phyloP scores from a whole-genome alignment of 768 basidiomycete species.

The Mycena venus region DNA sequence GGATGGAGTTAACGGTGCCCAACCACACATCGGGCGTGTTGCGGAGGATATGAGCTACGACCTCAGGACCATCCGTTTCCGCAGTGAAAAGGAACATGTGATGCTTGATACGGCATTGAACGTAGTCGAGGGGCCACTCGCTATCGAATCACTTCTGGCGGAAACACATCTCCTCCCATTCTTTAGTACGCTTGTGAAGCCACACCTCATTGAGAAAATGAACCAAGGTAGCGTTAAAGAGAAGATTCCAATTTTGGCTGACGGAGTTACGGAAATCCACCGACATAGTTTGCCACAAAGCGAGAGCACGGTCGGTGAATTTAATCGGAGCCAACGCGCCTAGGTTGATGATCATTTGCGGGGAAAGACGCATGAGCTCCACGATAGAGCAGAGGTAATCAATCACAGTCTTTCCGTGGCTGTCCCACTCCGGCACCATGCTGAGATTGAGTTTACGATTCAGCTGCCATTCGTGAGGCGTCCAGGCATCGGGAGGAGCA shows the following conservation, averaged over 20 bases:
- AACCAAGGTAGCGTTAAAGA: not conserved
- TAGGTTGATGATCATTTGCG: not conserved
- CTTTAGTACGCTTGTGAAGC: not conserved
- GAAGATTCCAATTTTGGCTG: not conserved
- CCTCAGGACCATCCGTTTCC: not conserved
- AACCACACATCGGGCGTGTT: too few species aligned
- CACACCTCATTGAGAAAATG: not conserved
- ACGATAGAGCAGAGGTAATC: too few species aligned
- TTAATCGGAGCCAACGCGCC: not conserved
- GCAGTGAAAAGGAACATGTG: not conserved
- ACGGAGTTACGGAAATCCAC: not conserved
- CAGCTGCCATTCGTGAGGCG: not conserved
- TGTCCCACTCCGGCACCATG: too few species aligned
- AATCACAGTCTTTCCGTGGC: too few species aligned
- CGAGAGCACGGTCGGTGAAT: not conserved
- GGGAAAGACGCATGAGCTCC: not conserved
- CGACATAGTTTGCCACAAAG: not conserved
- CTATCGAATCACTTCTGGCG: not conserved
- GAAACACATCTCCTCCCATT: constrained; percentile 5
- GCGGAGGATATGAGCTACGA: not conserved
- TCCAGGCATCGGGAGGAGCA: not conserved
- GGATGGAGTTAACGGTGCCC: not conserved
- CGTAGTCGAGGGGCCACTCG: not conserved
- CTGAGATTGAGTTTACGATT: not conserved
- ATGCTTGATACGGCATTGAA: not conserved